Base-by-base conservation (phyloP, 176 grass and related monocot genomes). In the Luzula sylvatica region DNA sequence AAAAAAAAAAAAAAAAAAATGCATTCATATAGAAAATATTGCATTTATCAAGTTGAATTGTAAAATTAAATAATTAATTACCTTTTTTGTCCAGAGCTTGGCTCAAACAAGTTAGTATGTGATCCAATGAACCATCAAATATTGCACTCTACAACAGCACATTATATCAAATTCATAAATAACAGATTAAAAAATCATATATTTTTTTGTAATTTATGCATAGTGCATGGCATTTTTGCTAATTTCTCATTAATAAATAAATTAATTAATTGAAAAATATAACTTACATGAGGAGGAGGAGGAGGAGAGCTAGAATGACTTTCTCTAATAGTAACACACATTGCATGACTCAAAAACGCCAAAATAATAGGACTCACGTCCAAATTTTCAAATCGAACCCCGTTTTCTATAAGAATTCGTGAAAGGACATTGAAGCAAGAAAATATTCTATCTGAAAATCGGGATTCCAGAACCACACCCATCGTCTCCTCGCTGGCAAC, bases 351-450 rank as follows among this genome's bases (percentile, higher is more conserved):
- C 65, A 75, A 67, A 71, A 86, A 96, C 30, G 85, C 81, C 47
- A 66, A 58, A 38, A 89, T 13, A 26, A 72, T 69, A 17, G 65
- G 25, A 43, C 15, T 64, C 46, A 73, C 43, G 28, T 96, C 85
- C 47, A 89, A 77, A 53, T 67, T 56, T 26, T 86, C 55, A 58
- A 70, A 74, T 32, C 79, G 28, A 55, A 90, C 35, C 57, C 85
- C 85, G 13, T 74, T 67, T 44, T 89, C 74, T 38, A 96, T 56
- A 20, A 52, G 79, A 29, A 96, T 52, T 66, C 78, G 55, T 51
- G 71, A 77, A 74, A 96, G 81, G 59, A 54, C 44, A 68, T 82
- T 85, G 29, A 96, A 42, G 41, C 70, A 74, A 26, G 92, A 86
- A 72, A 69, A 82, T 69, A 54, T 57, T 53, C 56, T 52, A 9